Evolutionary conservation across 208 protist species (phyloP).

Genomic region (Naegleria lovaniensis): DNA sequence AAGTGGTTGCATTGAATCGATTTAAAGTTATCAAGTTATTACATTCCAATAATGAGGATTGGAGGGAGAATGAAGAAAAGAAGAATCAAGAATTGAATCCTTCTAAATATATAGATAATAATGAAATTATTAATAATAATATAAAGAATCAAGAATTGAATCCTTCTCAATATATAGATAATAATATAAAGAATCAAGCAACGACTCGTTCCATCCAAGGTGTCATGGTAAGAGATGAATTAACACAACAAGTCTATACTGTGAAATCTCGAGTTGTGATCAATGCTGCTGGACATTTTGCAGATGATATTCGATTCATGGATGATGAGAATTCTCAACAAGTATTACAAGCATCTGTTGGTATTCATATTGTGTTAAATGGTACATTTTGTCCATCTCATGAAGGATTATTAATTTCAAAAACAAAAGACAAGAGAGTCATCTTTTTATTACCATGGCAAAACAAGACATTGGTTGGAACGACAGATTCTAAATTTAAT

Average conservation of each 20-base stretch:
- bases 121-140: too few relatives aligned
- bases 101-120: too few relatives aligned
- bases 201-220: constrained; percentile 57
- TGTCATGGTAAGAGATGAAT: constrained; percentile 62
- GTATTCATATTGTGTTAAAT: constrained; percentile 73
- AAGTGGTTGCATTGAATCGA: constrained; percentile 84
- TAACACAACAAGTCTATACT: constrained; percentile 56
- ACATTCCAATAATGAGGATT: too few relatives aligned
- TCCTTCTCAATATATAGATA: too few relatives aligned
- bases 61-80: too few relatives aligned
- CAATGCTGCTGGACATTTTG: constrained; percentile 79
- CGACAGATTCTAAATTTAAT: constrained; percentile 65
- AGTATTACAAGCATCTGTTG: constrained; percentile 62
- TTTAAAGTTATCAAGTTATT: constrained; percentile 20
- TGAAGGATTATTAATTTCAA: constrained; percentile 64
- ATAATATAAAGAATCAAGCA: too few relatives aligned
- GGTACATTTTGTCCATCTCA: neutral
- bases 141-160: too few relatives aligned
- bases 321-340: constrained; percentile 32
- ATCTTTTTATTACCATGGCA: constrained; percentile 83
- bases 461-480: constrained; percentile 82
- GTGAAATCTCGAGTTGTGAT: constrained; percentile 75
- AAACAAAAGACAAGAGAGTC: constrained; percentile 79
- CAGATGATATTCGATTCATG: constrained; percentile 67
- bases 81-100: too few relatives aligned